These are phyloP conservation scores for Diplodia scrobiculata DNA, from an alignment of 2,329 filamentous ascomycete genomes.

Conservation along the genomic window DNA sequence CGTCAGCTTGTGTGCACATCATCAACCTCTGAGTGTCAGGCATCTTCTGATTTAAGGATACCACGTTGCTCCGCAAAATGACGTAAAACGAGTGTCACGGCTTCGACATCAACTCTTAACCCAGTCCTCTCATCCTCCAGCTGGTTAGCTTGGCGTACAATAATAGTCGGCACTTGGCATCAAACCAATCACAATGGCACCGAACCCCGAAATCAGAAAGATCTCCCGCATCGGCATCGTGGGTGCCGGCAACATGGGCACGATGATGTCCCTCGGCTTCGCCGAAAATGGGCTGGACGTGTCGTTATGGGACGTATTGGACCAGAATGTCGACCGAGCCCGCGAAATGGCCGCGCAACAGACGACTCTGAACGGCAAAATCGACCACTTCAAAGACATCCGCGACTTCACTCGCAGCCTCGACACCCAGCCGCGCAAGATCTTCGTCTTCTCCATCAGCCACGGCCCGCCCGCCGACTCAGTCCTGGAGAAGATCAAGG, in stretches of 20 bases:
- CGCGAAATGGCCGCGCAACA: slow-evolving; percentile 32
- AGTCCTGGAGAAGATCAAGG: slow-evolving; percentile 40
- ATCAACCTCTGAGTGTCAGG: no score
- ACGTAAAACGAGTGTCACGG: neutral
- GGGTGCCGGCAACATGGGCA: slow-evolving; percentile 52
- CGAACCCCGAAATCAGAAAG: neutral
- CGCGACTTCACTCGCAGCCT: slow-evolving; percentile 46
- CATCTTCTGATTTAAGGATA: no score
- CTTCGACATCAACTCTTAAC: neutral
- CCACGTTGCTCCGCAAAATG: neutral
- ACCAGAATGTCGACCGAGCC: slow-evolving; percentile 41
- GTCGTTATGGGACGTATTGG: slow-evolving; percentile 47
- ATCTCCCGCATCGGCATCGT: slow-evolving; percentile 44
- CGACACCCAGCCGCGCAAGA: slow-evolving; percentile 39
- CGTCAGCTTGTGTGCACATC: neutral
- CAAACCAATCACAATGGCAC: neutral
- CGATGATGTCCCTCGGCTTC: slow-evolving; percentile 51
- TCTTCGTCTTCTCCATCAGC: slow-evolving; percentile 51
- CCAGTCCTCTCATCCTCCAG: neutral
- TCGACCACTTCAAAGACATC: slow-evolving; percentile 44
- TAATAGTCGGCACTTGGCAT: neutral
- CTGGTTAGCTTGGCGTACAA: neutral
- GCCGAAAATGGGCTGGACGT: slow-evolving; percentile 50
- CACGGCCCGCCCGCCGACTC: slow-evolving; percentile 38
- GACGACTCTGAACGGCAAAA: slow-evolving; percentile 34